These are phyloP conservation scores for Ophiostoma quercus DNA, from an alignment of 2,329 filamentous ascomycete species.

Conservation along the genomic window DNA sequence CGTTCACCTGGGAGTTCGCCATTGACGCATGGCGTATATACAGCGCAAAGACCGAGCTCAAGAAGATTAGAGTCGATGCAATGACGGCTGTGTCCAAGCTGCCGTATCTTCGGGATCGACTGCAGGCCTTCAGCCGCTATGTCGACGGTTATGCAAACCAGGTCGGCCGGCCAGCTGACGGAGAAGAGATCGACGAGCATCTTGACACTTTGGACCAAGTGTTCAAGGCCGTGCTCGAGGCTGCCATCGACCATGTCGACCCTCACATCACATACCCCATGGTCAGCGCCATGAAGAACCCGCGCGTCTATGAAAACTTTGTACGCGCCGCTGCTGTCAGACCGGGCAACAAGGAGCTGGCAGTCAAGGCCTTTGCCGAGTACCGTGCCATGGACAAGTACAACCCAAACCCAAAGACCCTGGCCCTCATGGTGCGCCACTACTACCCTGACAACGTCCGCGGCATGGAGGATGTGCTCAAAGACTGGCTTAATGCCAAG, in stretches of 20 bases:
- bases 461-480: slow-evolving; percentile 44
- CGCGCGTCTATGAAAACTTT: slow-evolving; percentile 42
- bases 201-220: neutral
- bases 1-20: slow-evolving; percentile 36
- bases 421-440: slow-evolving; percentile 43
- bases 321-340: slow-evolving; percentile 35
- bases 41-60: slow-evolving; percentile 17
- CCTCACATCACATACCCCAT: slow-evolving; percentile 35
- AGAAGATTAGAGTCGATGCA: slow-evolving; percentile 6
- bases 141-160: neutral
- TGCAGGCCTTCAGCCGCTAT: slow-evolving; percentile 4
- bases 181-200: neutral
- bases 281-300: slow-evolving; percentile 39
- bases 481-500: slow-evolving; percentile 45
- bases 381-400: slow-evolving; percentile 42
- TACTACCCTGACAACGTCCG: slow-evolving; percentile 35
- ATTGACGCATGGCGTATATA: slow-evolving; percentile 39
- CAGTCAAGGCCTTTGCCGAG: slow-evolving; percentile 42
- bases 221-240: slow-evolving; percentile 22
- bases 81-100: slow-evolving; percentile 36
- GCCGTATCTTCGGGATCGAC: neutral
- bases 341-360: slow-evolving; percentile 31
- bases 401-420: slow-evolving; percentile 37
- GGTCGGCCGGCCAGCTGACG: neutral
- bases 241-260: slow-evolving; percentile 22